These are phyloP conservation scores for Yamadazyma takamatsuzukensis DNA, from an alignment of 805 yeast genomes.

Conservation along the genomic window DNA sequence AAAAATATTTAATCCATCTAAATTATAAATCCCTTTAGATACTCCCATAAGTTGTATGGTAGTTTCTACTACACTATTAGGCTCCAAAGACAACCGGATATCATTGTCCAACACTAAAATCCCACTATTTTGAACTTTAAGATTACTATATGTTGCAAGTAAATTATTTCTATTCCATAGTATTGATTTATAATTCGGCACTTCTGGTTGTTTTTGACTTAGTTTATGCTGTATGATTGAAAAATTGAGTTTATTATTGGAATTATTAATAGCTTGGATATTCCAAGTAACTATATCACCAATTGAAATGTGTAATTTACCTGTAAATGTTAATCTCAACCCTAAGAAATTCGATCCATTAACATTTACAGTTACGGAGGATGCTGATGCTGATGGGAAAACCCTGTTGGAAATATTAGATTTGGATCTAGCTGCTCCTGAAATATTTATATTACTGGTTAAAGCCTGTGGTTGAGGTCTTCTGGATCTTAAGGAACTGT, in stretches of 20 bases:
- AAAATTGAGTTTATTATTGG: conserved; percentile 47
- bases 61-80: conserved; percentile 61
- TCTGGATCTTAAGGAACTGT: conserved; percentile 30
- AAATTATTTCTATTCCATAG: conserved; percentile 20
- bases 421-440: not conserved
- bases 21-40: conserved; percentile 58
- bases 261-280: conserved; percentile 61
- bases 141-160: conserved; percentile 28
- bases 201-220: not conserved
- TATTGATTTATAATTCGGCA: conserved; percentile 4
- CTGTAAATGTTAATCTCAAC: conserved; percentile 52
- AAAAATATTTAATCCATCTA: conserved; percentile 62
- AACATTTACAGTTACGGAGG: conserved; percentile 35
- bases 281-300: conserved; percentile 64
- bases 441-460: not conserved
- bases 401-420: conserved; percentile 3
- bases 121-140: conserved; percentile 48
- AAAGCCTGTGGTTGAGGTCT: conserved; percentile 1
- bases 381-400: conserved; percentile 6
- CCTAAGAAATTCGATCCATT: conserved; percentile 24
- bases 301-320: conserved; percentile 55
- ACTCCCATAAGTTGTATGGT: conserved; percentile 59
- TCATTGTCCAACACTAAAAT: conserved; percentile 64
- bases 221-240: conserved; percentile 35
- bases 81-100: conserved; percentile 55